Evolutionary conservation across 495 filamentous ascomycete genomes (phyloP), one percentile per base, ranked within the genome.

Genomic region (Saxophila tyrrhenica): DNA sequence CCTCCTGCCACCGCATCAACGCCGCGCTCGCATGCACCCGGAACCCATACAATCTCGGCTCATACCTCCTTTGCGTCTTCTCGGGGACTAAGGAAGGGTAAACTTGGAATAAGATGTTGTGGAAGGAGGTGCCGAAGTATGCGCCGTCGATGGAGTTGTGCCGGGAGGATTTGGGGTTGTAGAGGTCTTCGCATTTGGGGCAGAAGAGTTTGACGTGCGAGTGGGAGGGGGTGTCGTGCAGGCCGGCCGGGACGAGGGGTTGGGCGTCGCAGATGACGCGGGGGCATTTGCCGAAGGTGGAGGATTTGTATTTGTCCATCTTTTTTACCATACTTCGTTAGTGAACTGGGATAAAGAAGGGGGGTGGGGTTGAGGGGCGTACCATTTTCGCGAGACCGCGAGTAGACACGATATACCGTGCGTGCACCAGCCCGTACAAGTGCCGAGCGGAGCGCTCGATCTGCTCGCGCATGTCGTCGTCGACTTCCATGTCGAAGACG

Each of bases 251-350:
- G 3, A 99, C 78, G 29, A 99, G 80, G 3, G 89, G 87, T 62
- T 97, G 90, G 9, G 84, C 82, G 51, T 89, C 80, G 70, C 92
- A 99, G 71, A 89, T 80, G 32, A 97, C 92, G 53, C 92, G 88
- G 1, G 92, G 92, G 68, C 92, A 99, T 74, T 96, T 97, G 56
- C 92, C 92, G 64, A 99, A 99, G 67, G 95, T 90, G 64, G 81
- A 83, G 69, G 95, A 95, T 67, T 97, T 99, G 71, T 94, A 97
- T 64, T 99, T 99, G 29, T 99, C 92, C 48, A 96, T 82, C 92
- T 98, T 61, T 15, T 0, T 9, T 11, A 16, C 2, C 16, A 19
- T 22, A 54, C 17, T 21, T 17, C 23, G 22, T 64, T 32, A 64
- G 54, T 16, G 13, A 35, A 35, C 13, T 13, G 29, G 29, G 13